phyloP scores from a whole-genome alignment of 352 stramenopile genomes.

The Vaucheria bursata region DNA sequence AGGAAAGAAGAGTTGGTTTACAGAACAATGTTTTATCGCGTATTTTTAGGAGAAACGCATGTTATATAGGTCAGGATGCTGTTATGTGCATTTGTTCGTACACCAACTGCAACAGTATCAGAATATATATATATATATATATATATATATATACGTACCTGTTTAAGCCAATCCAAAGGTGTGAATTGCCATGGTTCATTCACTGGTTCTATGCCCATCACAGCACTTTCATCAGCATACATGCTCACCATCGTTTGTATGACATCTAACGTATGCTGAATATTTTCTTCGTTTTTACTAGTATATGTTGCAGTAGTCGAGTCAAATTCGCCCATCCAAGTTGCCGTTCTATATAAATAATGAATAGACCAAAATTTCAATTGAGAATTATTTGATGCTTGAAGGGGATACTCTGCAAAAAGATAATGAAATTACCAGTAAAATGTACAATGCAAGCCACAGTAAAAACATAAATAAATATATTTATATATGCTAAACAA shows the following conservation, averaged over 20 bases:
- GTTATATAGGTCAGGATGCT: no score
- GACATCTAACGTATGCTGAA: slow-evolving; percentile 77
- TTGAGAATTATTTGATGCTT: slow-evolving; percentile 78
- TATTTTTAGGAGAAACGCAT: no score
- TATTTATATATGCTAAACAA: no score
- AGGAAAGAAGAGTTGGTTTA: no score
- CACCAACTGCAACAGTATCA: no score
- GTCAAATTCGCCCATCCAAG: slow-evolving; percentile 82
- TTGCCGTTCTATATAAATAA: slow-evolving; percentile 68
- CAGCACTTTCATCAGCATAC: slow-evolving; percentile 71
- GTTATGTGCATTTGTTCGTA: no score
- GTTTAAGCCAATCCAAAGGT: slow-evolving; percentile 62
- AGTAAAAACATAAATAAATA: no score
- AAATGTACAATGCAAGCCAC: no score
- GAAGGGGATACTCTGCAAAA: slow-evolving; percentile 54
- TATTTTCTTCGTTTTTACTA: slow-evolving; percentile 78
- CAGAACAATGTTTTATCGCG: no score
- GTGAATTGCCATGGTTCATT: slow-evolving; percentile 91
- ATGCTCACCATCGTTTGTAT: slow-evolving; percentile 75
- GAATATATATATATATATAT: no score
- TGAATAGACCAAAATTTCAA: no score
- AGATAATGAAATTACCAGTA: slow-evolving; percentile 48
- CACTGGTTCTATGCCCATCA: slow-evolving; percentile 81
- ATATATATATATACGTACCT: no score
- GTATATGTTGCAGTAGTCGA: slow-evolving; percentile 67